These are phyloP conservation scores for Metschnikowia aberdeeniae DNA, from an alignment of 805 yeast species.

Conservation along the genomic window DNA sequence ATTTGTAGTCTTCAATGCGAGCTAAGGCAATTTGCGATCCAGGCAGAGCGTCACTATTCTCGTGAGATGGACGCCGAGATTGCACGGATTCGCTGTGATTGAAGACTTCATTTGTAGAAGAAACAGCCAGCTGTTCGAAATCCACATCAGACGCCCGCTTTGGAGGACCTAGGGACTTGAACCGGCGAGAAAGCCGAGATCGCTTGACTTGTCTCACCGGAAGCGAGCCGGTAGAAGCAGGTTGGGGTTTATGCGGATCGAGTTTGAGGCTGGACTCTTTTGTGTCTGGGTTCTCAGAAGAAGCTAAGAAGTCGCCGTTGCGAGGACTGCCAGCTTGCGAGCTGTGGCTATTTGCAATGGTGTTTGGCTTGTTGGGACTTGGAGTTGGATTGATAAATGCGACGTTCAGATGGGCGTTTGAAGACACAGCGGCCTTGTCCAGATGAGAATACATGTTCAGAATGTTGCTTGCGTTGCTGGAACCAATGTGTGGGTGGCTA, in stretches of 20 bases:
- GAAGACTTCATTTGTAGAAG: too few relatives aligned
- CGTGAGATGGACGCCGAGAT: background rate
- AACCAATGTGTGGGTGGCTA: conserved; percentile 4
- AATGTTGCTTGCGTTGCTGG: background rate
- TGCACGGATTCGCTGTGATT: too few relatives aligned
- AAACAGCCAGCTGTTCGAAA: background rate
- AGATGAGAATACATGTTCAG: too few relatives aligned
- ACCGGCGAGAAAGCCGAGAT: conserved; percentile 34
- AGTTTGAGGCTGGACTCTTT: background rate
- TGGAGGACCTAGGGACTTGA: conserved; percentile 45
- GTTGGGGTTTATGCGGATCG: background rate
- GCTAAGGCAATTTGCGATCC: background rate
- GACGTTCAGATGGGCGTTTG: too few relatives aligned
- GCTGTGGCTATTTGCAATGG: background rate
- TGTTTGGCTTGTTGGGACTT: background rate
- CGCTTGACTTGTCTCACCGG: conserved; percentile 11
- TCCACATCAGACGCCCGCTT: conserved; percentile 35
- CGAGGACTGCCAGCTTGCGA: conserved; percentile 1
- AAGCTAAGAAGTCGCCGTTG: background rate
- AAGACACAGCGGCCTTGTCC: too few relatives aligned
- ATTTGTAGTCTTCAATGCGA: background rate
- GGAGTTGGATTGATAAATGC: too few relatives aligned
- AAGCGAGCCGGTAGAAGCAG: background rate
- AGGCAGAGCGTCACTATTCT: background rate
- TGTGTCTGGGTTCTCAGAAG: background rate